Evolutionary conservation across 2,329 filamentous ascomycete species (phyloP), one percentile per base, ranked within the genome.

Genomic region (Exophiala viscosa): DNA sequence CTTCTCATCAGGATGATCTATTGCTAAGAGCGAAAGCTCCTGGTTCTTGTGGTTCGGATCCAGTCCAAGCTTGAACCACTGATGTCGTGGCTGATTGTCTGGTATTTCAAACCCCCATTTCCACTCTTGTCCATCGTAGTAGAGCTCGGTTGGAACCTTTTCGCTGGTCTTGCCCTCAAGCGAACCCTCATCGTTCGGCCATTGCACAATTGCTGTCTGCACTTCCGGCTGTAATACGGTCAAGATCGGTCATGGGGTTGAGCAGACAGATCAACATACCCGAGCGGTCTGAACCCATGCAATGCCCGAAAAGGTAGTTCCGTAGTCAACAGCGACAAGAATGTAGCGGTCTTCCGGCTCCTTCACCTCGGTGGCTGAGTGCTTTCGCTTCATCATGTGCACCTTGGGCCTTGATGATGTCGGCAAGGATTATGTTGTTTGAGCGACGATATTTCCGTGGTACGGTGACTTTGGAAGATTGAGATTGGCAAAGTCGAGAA

Each of bases 1-100:
- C 20, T 60, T 58, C 2, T 38, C 18, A 34, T 62, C 60, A 8
- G 23, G 35, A 36, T 54, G 54, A 1, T 43, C 23, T 9, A 36
- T 34, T 14, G 55, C 49, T 9, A 62, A 20, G 18, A 44, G 48
- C 3, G 48, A 54, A 9, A 46, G 11, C 3, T 43, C 3, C 20
- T 59, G 45, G 13, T 33, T 28, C n/a, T 59, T 58, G 14, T 53
- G 46, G 2, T 55, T 53, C 5, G 40, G 48, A 33, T 55, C 59
- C 2, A 64, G 56, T 2, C 9, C 49, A 18, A 65, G 62, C 35
- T 65, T 65, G 34, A 66, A 55, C 56, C 60, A 64, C 18, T 65
- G 61, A 14, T 54, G 20, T 0, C 60, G 59, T n/a, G 48, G 47
- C 58, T 62, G 56, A 6, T 23, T 39, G 1, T 61, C 52, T 1